Conservation (phyloP, 2,329 filamentous ascomycete genomes). For the Trematosphaeria pertusa region DNA sequence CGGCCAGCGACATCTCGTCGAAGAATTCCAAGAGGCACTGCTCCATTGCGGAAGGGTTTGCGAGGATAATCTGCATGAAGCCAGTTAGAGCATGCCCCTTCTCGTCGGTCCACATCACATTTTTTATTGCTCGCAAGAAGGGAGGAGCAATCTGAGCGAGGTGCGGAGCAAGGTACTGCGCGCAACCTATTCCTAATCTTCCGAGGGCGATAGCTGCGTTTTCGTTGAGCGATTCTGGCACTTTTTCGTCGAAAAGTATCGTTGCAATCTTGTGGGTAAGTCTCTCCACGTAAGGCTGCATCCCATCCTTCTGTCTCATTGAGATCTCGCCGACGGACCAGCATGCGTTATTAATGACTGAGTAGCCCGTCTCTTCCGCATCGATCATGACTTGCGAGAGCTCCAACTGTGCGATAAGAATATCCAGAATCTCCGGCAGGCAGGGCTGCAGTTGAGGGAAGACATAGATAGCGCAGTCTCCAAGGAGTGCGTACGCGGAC, state of each 20-base stretch:
- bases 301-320: slow-evolving; percentile 73
- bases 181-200: slow-evolving; percentile 80
- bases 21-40: slow-evolving; percentile 84
- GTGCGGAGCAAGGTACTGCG: slow-evolving; percentile 77
- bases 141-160: slow-evolving; percentile 80
- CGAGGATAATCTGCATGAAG: slow-evolving; percentile 82
- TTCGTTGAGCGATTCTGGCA: slow-evolving; percentile 86
- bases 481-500: slow-evolving; percentile 92
- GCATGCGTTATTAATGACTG: slow-evolving; percentile 96
- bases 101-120: slow-evolving; percentile 87
- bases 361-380: slow-evolving; percentile 83
- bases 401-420: slow-evolving; percentile 87
- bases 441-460: slow-evolving; percentile 80
- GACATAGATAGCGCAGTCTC: slow-evolving; percentile 92
- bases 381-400: slow-evolving; percentile 72
- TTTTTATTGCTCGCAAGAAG: slow-evolving; percentile 82
- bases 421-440: slow-evolving; percentile 75
- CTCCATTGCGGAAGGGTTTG: slow-evolving; percentile 93
- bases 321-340: slow-evolving; percentile 96
- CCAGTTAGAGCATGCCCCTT: slow-evolving; percentile 94
- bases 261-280: slow-evolving; percentile 78
- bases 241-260: slow-evolving; percentile 84
- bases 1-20: slow-evolving; percentile 76
- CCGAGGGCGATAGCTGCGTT: slow-evolving; percentile 95
- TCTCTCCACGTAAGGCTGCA: slow-evolving; percentile 78